Conservation (phyloP, 2,329 filamentous ascomycete genomes). For the Ophiocordyceps unilateralis region DNA sequence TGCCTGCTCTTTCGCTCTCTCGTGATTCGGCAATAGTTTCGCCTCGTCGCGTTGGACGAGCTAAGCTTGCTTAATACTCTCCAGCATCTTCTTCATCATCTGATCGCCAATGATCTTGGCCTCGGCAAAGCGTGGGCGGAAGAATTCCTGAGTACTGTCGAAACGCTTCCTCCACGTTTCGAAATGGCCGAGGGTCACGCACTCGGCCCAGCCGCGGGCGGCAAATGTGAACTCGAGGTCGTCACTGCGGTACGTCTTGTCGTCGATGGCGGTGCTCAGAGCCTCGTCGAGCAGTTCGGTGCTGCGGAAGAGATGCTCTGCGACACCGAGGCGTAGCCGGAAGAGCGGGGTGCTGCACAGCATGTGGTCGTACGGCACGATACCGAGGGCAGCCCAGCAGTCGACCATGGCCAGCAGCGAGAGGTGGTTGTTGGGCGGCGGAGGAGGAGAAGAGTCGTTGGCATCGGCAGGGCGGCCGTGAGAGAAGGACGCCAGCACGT, state of each 20-base stretch:
- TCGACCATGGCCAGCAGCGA: conserved; percentile 92
- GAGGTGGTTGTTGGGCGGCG: conserved; percentile 79
- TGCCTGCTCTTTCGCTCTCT: too few species aligned
- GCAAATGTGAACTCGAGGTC: conserved; percentile 97
- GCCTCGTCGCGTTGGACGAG: too few species aligned
- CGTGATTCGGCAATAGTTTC: too few species aligned
- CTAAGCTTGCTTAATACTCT: conserved; percentile 29
- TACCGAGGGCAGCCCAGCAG: conserved; percentile 88
- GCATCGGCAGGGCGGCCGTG: conserved; percentile 50
- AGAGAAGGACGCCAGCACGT: conserved; percentile 76
- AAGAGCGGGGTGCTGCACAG: conserved; percentile 97
- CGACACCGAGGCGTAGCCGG: conserved; percentile 91
- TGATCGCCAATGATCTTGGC: conserved; percentile 79
- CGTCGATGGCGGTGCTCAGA: conserved; percentile 70
- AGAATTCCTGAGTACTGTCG: conserved; percentile 77
- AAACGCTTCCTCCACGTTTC: conserved; percentile 87
- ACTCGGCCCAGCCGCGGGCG: conserved; percentile 87
- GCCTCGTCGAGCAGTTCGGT: conserved; percentile 65
- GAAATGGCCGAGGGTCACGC: conserved; percentile 80
- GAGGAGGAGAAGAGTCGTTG: conserved; percentile 8
- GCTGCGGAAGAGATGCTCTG: conserved; percentile 86
- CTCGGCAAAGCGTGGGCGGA: conserved; percentile 75
- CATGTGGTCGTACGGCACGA: conserved; percentile 98
- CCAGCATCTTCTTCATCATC: conserved; percentile 92
- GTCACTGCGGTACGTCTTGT: conserved; percentile 84